These are phyloP conservation scores for Austroboletus eburneus DNA, from an alignment of 768 basidiomycete genomes.

Conservation along the genomic window DNA sequence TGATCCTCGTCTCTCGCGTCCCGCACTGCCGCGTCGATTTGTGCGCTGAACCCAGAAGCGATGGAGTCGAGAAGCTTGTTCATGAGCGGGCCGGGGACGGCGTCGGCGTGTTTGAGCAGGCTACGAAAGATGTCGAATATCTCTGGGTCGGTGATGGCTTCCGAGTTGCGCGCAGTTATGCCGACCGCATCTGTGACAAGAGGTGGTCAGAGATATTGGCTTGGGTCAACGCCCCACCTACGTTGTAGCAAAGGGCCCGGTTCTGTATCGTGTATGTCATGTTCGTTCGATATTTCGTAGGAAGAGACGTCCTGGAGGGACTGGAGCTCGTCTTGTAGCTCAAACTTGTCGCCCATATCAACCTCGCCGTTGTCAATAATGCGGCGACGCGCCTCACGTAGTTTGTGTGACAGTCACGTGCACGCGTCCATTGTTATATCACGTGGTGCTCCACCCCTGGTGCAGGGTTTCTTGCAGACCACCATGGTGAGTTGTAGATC, in stretches of 20 bases:
- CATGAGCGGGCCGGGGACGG: constrained; percentile 62
- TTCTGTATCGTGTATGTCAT: constrained; percentile 57
- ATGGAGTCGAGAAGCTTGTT: constrained; percentile 87
- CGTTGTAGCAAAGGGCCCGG: constrained; percentile 57
- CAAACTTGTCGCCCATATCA: constrained; percentile 48
- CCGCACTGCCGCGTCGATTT: constrained; percentile 66
- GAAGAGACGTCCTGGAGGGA: constrained; percentile 53
- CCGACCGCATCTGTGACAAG: constrained; percentile 65
- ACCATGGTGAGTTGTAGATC: constrained; percentile 21
- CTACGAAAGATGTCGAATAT: constrained; percentile 82
- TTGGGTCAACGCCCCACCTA: constrained; percentile 22
- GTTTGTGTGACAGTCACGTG: constrained; percentile 23
- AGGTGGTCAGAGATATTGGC: constrained; percentile 3
- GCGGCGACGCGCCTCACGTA: constrained; percentile 5
- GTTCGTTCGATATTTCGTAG: constrained; percentile 68
- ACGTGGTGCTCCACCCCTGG: constrained; percentile 4
- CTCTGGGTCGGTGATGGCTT: constrained; percentile 60
- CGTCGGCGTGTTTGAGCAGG: constrained; percentile 70
- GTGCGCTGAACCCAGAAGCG: constrained; percentile 65
- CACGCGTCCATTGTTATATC: constrained; percentile 6
- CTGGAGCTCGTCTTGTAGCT: constrained; percentile 76
- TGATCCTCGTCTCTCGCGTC: constrained; percentile 71
- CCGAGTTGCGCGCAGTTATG: constrained; percentile 70
- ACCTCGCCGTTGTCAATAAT: constrained; percentile 3
- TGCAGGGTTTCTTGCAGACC: not conserved